Percentiles rank a stretch among this genome's conserved stretches.
These are phyloP conservation scores for Euphrasia confusa DNA, from an alignment of 257 asterid genomes.

Conservation along the genomic window DNA sequence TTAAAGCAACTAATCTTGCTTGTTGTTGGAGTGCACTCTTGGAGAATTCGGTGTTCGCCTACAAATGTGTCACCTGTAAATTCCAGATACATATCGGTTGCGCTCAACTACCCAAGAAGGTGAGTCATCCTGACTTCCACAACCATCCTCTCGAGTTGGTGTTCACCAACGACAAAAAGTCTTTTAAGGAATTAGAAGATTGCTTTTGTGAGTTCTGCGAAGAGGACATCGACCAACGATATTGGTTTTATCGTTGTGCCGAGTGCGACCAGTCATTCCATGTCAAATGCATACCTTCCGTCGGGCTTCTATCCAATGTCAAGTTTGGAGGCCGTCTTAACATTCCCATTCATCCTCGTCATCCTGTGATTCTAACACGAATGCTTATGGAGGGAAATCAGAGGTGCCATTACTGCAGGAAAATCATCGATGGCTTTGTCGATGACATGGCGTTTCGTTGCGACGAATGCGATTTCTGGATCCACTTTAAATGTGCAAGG, in stretches of 20 bases:
- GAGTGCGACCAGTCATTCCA: slow-evolving; percentile 4
- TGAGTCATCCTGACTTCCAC: neutral
- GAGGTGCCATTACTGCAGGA: neutral
- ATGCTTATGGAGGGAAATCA: neutral
- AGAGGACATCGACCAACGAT: neutral
- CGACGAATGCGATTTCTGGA: neutral
- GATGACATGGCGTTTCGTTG: neutral
- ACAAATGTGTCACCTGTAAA: neutral
- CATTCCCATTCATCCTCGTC: neutral
- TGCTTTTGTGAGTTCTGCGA: slow-evolving; percentile 14
- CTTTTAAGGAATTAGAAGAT: neutral
- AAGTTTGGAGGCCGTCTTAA: slow-evolving; percentile 3
- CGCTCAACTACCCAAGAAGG: neutral
- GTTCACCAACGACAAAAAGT: neutral
- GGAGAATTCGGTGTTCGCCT: neutral
- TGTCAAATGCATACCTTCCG: neutral
- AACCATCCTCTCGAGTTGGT: neutral
- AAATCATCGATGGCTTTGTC: neutral
- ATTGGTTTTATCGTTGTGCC: slow-evolving; percentile 4
- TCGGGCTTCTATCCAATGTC: neutral
- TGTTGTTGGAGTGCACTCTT: neutral
- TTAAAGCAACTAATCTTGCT: neutral
- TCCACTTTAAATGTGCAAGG: neutral
- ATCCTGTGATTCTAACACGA: neutral
- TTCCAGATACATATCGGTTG: neutral